Conservation (phyloP, 1,284 basidiomycete species). For the Ustilago bromivora region DNA sequence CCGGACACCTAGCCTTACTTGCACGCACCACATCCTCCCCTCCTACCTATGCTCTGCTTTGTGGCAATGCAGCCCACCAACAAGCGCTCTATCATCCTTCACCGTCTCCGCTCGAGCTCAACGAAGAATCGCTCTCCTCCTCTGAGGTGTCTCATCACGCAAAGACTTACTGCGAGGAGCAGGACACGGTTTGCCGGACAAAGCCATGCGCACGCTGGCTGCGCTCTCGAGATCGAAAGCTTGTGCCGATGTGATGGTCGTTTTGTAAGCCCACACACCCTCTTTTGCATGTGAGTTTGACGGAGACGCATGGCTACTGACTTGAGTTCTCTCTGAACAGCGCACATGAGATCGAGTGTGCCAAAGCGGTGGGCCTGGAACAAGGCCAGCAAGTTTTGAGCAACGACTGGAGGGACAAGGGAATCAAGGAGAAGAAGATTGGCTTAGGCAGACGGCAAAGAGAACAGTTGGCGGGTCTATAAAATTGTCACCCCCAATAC, state of each 20-base stretch:
- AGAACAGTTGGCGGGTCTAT: slow-evolving; percentile 9
- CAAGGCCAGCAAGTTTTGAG: slow-evolving; percentile 14
- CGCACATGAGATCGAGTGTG: slow-evolving; percentile 26
- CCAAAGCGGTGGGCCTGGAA: slow-evolving; percentile 10
- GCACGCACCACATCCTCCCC: slow-evolving; percentile 11
- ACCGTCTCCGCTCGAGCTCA: slow-evolving; percentile 21
- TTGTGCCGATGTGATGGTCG: slow-evolving; percentile 32
- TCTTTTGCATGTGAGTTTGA: background rate
- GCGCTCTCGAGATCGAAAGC: slow-evolving; percentile 21
- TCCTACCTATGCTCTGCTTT: slow-evolving; percentile 17
- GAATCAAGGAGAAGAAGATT: slow-evolving; percentile 23
- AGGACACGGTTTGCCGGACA: slow-evolving; percentile 26
- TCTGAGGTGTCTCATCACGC: background rate
- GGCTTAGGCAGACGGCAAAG: slow-evolving; percentile 6
- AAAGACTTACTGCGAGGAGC: background rate
- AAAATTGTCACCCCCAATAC: background rate
- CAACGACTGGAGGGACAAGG: slow-evolving; percentile 13
- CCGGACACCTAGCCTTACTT: slow-evolving; percentile 20
- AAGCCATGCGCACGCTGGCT: slow-evolving; percentile 18
- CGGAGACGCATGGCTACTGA: background rate
- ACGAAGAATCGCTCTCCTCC: slow-evolving; percentile 11
- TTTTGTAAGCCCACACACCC: slow-evolving; percentile 10
- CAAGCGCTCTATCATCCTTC: slow-evolving; percentile 34
- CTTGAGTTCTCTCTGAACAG: slow-evolving; percentile 2
- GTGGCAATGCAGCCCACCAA: slow-evolving; percentile 28